A percentile compares a stretch with the other conserved stretches of the same genome.
phyloP scores from a whole-genome alignment of 345 rosid species.

The Lepidium sativum region DNA sequence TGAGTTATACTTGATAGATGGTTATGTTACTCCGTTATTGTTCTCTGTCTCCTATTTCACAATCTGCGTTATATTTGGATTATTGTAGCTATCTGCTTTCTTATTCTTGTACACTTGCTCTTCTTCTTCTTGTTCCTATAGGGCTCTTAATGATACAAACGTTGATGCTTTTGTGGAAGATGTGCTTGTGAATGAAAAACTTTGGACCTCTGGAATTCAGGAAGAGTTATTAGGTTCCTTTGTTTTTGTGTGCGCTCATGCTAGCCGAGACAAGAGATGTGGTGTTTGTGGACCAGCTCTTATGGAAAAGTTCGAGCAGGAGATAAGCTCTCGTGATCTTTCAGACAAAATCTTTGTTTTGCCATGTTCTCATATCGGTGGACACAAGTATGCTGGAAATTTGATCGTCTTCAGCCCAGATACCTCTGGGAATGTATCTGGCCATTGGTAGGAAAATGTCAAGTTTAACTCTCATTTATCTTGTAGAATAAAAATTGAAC shows the following conservation, averaged over 20 bases:
- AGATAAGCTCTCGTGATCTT: slow-evolving; percentile 55
- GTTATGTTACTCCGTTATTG: neutral
- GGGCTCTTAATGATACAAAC: slow-evolving; percentile 58
- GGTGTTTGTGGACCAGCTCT: slow-evolving; percentile 96
- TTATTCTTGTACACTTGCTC: neutral
- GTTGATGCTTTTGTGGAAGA: slow-evolving; percentile 79
- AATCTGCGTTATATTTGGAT: neutral
- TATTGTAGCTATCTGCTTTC: neutral
- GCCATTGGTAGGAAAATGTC: slow-evolving; percentile 59
- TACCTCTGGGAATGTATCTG: slow-evolving; percentile 48
- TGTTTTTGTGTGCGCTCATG: slow-evolving; percentile 90
- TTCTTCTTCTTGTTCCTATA: slow-evolving; percentile 11
- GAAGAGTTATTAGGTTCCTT: slow-evolving; percentile 58
- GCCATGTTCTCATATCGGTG: slow-evolving; percentile 92
- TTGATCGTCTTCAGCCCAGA: slow-evolving; percentile 66
- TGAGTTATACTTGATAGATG: neutral
- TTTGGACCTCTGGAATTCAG: slow-evolving; percentile 58
- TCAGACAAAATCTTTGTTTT: slow-evolving; percentile 47
- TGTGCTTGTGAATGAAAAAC: slow-evolving; percentile 71
- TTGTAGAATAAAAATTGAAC: neutral
- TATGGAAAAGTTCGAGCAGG: slow-evolving; percentile 61
- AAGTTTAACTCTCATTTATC: neutral
- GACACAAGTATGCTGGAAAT: slow-evolving; percentile 98
- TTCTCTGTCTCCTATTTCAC: neutral
- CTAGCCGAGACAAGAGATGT: slow-evolving; percentile 82